Base-by-base conservation (phyloP, 768 basidiomycete species). In the Suillus brevipes region DNA sequence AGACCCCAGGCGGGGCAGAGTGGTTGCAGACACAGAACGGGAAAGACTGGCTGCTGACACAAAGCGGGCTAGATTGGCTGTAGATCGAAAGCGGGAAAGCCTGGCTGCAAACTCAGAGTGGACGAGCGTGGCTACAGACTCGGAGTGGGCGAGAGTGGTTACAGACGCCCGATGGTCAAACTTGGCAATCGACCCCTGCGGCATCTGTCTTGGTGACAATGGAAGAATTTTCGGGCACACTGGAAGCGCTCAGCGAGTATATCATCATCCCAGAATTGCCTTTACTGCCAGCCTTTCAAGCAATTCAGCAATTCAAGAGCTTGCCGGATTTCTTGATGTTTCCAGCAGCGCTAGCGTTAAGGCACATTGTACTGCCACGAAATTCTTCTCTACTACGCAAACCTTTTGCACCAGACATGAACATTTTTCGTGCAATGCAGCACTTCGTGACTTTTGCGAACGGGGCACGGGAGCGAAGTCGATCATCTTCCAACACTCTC, bases 51-150 rank as follows among this genome's bases (percentile, higher is more conserved):
- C 18, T 42, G 18, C 42, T 18, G 42, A 42, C 16, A 16, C 42
- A 20, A 18, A 8, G 18, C 18, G 43, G 43, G 8, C 43, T 9
- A 45, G 20, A 45, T 0, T 45, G 45, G 45, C 4, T 45, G 4
- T 20, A 9, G 20, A n/a, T 1, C n/a, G 1, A 5, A 9, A 3
- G n/a, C 0, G n/a, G 47, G 12, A 4, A 6, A 47, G 2, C 0
- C 20, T 47, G 45, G 45, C n/a, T 47, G 10, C 45, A n/a, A 20
- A 47, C 20, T n/a, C 20, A 45, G 20, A n/a, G 10, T 9, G 45
- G n/a, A 16, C 45, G 9, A 23, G n/a, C 20, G 18, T 45, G 43
- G 43, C 20, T 45, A 7, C 45, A 23, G 20, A n/a, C 10, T 3
- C 45, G 4, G 45, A n/a, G n/a, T n/a, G 45, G n/a, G 43, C 43